A percentile compares a stretch with the other conserved stretches of the same genome.
phyloP scores from a whole-genome alignment of 306 rosid genomes.

The barrel medic (Medicago truncatula) region DNA sequence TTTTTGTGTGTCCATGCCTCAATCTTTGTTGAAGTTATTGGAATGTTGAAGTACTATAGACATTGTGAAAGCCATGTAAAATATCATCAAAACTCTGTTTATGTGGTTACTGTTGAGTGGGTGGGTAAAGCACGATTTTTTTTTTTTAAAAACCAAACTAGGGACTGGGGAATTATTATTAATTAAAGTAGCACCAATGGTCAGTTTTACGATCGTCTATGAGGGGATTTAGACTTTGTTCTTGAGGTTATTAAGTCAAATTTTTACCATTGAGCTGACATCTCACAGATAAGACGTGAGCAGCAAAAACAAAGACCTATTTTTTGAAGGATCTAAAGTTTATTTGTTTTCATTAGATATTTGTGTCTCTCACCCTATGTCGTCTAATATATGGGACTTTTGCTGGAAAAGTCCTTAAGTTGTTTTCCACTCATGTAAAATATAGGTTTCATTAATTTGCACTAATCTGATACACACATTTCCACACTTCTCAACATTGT shows the following conservation, averaged over 20 bases:
- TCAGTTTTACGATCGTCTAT: too few relatives aligned
- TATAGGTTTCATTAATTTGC: conserved; percentile 15
- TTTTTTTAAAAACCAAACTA: too few relatives aligned
- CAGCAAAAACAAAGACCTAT: too few relatives aligned
- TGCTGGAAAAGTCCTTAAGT: background rate
- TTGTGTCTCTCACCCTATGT: background rate
- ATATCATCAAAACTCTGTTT: background rate
- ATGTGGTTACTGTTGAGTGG: background rate
- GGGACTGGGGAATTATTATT: too few relatives aligned
- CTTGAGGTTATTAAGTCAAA: too few relatives aligned
- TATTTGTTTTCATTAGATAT: background rate
- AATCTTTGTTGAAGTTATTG: conserved; percentile 4
- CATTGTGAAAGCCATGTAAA: conserved; percentile 6
- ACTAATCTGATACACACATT: conserved; percentile 22
- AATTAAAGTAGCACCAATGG: too few relatives aligned
- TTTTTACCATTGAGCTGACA: too few relatives aligned
- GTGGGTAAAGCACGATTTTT: background rate
- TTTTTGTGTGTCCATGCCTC: background rate
- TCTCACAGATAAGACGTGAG: too few relatives aligned
- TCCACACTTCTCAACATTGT: conserved; percentile 19
- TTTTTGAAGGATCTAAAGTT: background rate
- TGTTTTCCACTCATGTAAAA: conserved; percentile 4
- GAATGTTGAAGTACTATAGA: conserved; percentile 11
- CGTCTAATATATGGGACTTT: background rate
- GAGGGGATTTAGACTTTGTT: too few relatives aligned